phyloP scores from a whole-genome alignment of 2,329 filamentous ascomycete genomes.

The Botrytis elliptica region DNA sequence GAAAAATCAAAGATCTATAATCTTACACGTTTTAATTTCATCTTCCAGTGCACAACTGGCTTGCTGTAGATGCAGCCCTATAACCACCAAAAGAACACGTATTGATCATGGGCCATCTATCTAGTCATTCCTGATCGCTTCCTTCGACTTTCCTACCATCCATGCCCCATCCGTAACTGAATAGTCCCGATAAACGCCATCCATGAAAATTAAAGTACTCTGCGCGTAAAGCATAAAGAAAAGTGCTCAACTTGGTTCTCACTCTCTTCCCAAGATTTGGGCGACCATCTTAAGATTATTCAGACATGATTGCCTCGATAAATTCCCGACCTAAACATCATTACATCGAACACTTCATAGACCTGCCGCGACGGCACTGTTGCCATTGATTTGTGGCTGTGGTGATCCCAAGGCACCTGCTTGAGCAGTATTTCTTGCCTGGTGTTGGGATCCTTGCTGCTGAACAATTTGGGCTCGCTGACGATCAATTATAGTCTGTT shows the following conservation, averaged over 20 bases:
- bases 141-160: slow-evolving; percentile 11
- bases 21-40: slow-evolving; percentile 17
- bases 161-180: slow-evolving; percentile 1
- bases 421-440: slow-evolving; percentile 36
- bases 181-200: slow-evolving; percentile 11
- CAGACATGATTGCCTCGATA: slow-evolving; percentile 6
- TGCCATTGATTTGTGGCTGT: slow-evolving; percentile 33
- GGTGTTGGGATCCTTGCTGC: slow-evolving; percentile 37
- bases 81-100: slow-evolving; percentile 5
- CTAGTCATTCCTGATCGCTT: slow-evolving; percentile 8
- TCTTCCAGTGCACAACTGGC: background rate
- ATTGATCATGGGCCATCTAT: slow-evolving; percentile 19
- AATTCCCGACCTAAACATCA: slow-evolving; percentile 5
- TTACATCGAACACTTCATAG: background rate
- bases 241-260: background rate
- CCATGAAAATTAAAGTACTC: slow-evolving; percentile 20
- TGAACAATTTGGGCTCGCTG: slow-evolving; percentile 40
- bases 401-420: slow-evolving; percentile 32
- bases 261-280: background rate
- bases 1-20: slow-evolving; percentile 23
- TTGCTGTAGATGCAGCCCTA: slow-evolving; percentile 5
- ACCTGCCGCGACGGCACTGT: slow-evolving; percentile 27
- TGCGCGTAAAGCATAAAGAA: slow-evolving; percentile 9
- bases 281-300: slow-evolving; percentile 9
- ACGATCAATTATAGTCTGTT: slow-evolving; percentile 41